A percentile compares a stretch with the other conserved stretches of the same genome.
phyloP scores from a whole-genome alignment of 805 yeast species.

The Lipomyces chichibuensis region DNA sequence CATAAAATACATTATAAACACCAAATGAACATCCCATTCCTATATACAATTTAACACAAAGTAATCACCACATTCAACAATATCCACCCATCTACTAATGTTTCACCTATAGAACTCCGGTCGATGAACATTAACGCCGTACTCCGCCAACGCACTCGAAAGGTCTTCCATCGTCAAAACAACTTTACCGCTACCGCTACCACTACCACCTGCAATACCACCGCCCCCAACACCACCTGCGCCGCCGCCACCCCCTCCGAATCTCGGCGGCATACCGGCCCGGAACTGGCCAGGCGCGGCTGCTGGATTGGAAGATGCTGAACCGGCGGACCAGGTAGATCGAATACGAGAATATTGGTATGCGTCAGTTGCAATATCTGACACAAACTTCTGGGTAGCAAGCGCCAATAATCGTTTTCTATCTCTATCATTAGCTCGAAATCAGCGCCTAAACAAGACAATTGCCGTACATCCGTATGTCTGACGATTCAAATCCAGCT shows the following conservation, averaged over 20 bases:
- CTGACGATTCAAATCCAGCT: slow-evolving; percentile 82
- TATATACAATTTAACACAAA: background rate
- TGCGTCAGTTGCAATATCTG: slow-evolving; percentile 95
- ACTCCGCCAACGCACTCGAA: slow-evolving; percentile 89
- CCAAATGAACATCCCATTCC: background rate
- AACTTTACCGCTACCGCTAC: slow-evolving; percentile 60
- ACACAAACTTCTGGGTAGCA: slow-evolving; percentile 93
- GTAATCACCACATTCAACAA: background rate
- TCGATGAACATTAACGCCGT: slow-evolving; percentile 83
- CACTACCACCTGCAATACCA: slow-evolving; percentile 46
- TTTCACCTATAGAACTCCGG: slow-evolving; percentile 88
- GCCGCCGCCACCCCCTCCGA: slow-evolving; percentile 57
- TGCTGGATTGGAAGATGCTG: slow-evolving; percentile 73
- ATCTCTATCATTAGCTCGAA: slow-evolving; percentile 32
- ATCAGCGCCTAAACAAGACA: background rate
- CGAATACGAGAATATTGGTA: slow-evolving; percentile 93
- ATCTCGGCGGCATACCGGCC: slow-evolving; percentile 47
- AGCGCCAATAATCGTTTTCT: slow-evolving; percentile 79
- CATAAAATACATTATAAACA: background rate
- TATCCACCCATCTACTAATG: background rate
- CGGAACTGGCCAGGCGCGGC: slow-evolving; percentile 44
- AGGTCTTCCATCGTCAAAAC: slow-evolving; percentile 92
- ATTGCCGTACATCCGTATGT: slow-evolving; percentile 57
- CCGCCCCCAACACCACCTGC: slow-evolving; percentile 40
- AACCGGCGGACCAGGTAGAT: slow-evolving; percentile 73